Base-by-base conservation (phyloP, 2,329 filamentous ascomycete genomes). In the Fusarium sambucinum region DNA sequence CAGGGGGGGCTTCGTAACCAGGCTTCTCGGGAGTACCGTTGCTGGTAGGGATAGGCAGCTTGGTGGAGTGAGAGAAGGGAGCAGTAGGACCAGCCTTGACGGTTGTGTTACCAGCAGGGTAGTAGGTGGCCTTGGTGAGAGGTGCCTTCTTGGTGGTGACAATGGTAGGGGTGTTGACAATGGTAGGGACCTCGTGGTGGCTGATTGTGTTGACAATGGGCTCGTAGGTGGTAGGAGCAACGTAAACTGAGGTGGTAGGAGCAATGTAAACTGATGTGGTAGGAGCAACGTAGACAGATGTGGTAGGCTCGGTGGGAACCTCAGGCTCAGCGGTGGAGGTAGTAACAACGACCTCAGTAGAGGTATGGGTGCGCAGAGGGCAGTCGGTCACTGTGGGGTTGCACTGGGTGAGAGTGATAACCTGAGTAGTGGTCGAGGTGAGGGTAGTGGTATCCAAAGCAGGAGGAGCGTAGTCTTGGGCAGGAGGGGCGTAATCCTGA, bases 331-430 rank as follows among this genome's bases (percentile, higher is more conserved):
- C 41, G 42, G 70, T 71, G 23, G 76, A 72, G 57, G 77, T 75
- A 59, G 68, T 64, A 38, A 70, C 51, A 42, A 64, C 61, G 25
- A 72, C 59, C 42, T 69, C 35, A 23, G 73, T 67, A 25, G 73
- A 72, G 27, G 74, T 74, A 10, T 68, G 61, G 47, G 74, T 74
- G 68, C 58, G 59, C 29, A 63, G 50, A 33, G 59, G 59, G 58
- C 59, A 63, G 59, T 63, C 16, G 27, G 59, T 63, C 58, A 63
- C 58, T n/a, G 58, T 63, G 42, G 82, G 79, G 74, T 80, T 78
- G 79, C 84, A 84, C 72, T 77, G 71, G 59, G 83, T 86, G 74
- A 86, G 77, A 73, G 83, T 86, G 66, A 82, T 59, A 51, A 80
- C 80, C 69, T 74, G 76, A 55, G 81, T 83, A 54, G 77, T 77